These are phyloP conservation scores for Mucuna pruriens DNA, from an alignment of 306 rosid genomes.

Conservation along the genomic window DNA sequence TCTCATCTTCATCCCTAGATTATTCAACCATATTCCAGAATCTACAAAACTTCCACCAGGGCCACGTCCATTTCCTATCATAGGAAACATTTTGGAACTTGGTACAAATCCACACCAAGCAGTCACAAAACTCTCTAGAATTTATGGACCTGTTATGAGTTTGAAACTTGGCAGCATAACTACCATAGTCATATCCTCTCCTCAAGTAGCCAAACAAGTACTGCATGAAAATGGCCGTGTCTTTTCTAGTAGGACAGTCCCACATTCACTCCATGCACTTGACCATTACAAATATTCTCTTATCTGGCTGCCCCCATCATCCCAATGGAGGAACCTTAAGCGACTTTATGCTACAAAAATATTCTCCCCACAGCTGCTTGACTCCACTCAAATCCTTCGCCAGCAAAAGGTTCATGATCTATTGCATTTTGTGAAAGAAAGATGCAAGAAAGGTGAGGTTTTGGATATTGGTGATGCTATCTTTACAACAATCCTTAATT, in stretches of 20 bases:
- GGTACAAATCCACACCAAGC: constrained; percentile 25
- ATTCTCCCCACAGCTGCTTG: no score
- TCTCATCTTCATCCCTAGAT: constrained; percentile 6
- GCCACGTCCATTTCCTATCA: constrained; percentile 32
- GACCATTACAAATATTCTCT: no score
- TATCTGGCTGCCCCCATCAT: no score
- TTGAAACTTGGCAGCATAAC: constrained; percentile 23
- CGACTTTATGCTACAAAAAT: no score
- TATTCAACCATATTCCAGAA: background rate
- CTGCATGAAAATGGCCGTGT: background rate
- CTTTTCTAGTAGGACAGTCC: constrained; percentile 6
- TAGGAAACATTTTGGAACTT: constrained; percentile 33
- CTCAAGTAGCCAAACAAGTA: constrained; percentile 27
- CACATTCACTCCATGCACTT: background rate
- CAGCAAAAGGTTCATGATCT: no score
- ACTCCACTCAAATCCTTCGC: no score
- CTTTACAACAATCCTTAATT: no score
- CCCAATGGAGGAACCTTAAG: no score
- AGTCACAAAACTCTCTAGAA: constrained; percentile 21
- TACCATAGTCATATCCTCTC: constrained; percentile 37
- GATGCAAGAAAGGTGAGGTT: no score
- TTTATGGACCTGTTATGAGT: constrained; percentile 35
- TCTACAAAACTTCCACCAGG: constrained; percentile 31
- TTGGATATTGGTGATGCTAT: no score
- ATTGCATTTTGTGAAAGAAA: no score